These are phyloP conservation scores for Capsaspora owczarzaki DNA, from an alignment of 78 protist genomes.

Conservation along the genomic window DNA sequence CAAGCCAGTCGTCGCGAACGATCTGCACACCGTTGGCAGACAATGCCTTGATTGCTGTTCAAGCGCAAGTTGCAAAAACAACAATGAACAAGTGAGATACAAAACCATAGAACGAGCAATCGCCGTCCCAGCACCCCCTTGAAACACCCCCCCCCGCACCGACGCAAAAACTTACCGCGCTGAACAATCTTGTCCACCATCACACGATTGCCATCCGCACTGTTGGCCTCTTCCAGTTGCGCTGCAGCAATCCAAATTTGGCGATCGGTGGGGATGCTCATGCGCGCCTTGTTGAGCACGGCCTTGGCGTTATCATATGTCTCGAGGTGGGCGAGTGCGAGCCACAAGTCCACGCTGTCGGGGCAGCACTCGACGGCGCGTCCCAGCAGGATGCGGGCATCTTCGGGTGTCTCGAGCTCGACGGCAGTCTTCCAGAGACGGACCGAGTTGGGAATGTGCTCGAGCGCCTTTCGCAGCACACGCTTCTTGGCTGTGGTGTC, in stretches of 20 bases:
- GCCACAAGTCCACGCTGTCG: slow-evolving; percentile 85
- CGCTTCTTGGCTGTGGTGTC: slow-evolving; percentile 44
- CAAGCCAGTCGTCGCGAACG: slow-evolving; percentile 73
- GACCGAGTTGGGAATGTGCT: slow-evolving; percentile 74
- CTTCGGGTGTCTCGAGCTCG: slow-evolving; percentile 72
- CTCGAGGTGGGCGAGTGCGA: slow-evolving; percentile 90
- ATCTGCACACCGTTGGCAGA: slow-evolving; percentile 31
- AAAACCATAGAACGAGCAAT: too few relatives aligned
- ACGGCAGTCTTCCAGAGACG: slow-evolving; percentile 72
- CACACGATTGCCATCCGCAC: slow-evolving; percentile 28
- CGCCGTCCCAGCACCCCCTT: too few relatives aligned
- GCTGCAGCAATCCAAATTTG: slow-evolving; percentile 93
- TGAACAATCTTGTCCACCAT: slow-evolving; percentile 42
- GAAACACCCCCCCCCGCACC: too few relatives aligned
- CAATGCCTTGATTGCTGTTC: neutral
- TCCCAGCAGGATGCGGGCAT: slow-evolving; percentile 75
- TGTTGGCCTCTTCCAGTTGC: slow-evolving; percentile 84
- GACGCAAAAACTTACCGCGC: slow-evolving; percentile 4
- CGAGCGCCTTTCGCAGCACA: slow-evolving; percentile 78
- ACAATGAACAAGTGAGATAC: too few relatives aligned
- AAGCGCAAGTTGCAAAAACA: neutral
- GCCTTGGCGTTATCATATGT: slow-evolving; percentile 70
- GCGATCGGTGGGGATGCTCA: slow-evolving; percentile 53
- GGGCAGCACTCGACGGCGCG: slow-evolving; percentile 84
- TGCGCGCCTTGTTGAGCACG: slow-evolving; percentile 73